phyloP scores from a whole-genome alignment of 306 rosid genomes.

The Trifolium subterraneum region DNA sequence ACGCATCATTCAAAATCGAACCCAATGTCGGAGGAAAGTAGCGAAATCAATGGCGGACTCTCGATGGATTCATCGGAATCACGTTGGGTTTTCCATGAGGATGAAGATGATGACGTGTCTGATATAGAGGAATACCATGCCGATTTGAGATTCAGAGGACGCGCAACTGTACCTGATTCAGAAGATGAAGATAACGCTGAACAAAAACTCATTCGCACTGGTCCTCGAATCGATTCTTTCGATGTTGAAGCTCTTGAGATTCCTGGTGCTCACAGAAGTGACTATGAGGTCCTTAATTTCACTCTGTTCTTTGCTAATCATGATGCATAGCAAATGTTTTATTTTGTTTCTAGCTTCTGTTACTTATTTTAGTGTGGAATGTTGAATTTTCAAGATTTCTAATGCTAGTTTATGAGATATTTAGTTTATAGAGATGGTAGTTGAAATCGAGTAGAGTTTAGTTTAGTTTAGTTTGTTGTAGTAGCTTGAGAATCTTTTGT shows the following conservation, averaged over 20 bases:
- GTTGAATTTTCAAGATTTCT: background rate
- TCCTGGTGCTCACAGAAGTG: constrained; percentile 76
- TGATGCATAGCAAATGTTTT: background rate
- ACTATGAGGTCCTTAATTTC: constrained; percentile 61
- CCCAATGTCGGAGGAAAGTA: constrained; percentile 48
- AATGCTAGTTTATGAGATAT: background rate
- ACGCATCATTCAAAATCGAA: too few species aligned
- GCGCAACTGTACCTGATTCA: constrained; percentile 53
- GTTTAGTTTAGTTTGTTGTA: background rate
- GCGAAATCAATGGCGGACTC: constrained; percentile 47
- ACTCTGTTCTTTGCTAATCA: background rate
- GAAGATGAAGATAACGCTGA: constrained; percentile 85
- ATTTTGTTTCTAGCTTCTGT: constrained; percentile 15
- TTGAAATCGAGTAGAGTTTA: background rate
- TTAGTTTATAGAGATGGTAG: background rate
- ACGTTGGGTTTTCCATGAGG: constrained; percentile 57
- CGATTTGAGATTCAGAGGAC: constrained; percentile 33
- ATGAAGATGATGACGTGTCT: constrained; percentile 47
- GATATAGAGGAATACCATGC: constrained; percentile 50
- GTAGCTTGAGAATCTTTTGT: constrained; percentile 5
- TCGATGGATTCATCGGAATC: constrained; percentile 57
- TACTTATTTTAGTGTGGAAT: background rate
- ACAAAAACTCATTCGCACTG: constrained; percentile 90
- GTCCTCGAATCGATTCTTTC: constrained; percentile 92
- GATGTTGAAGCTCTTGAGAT: constrained; percentile 98